Percentiles rank a stretch among this genome's conserved stretches.
These are phyloP conservation scores for Amylostereum areolatum DNA, from an alignment of 1,284 basidiomycete genomes.

Conservation along the genomic window DNA sequence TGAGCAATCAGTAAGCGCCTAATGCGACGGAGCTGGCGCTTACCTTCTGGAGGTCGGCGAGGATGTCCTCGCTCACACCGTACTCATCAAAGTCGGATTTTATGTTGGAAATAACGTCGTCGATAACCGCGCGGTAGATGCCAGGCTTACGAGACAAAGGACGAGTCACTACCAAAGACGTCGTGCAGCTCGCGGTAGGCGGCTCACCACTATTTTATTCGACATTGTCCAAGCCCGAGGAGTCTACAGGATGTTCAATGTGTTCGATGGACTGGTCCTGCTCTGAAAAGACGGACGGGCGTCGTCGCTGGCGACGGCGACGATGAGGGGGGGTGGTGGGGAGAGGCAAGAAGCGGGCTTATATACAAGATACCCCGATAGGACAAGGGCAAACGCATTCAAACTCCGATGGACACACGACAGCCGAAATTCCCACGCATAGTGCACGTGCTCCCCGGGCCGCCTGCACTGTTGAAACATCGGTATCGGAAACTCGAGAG, in stretches of 20 bases:
- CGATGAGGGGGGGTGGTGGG: slow-evolving; percentile 27
- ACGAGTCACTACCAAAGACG: slow-evolving; percentile 48
- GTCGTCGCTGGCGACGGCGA: slow-evolving; percentile 26
- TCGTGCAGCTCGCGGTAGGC: slow-evolving; percentile 51
- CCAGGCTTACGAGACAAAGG: slow-evolving; percentile 62
- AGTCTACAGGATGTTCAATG: too few species aligned
- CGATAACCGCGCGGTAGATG: slow-evolving; percentile 92
- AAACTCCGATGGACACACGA: slow-evolving; percentile 20
- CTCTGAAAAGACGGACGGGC: slow-evolving; percentile 6
- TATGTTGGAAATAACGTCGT: slow-evolving; percentile 88
- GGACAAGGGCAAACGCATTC: slow-evolving; percentile 28
- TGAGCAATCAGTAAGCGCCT: slow-evolving; percentile 7
- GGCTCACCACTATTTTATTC: slow-evolving; percentile 90
- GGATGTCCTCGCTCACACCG: slow-evolving; percentile 88
- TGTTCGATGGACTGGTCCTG: too few species aligned
- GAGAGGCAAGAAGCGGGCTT: slow-evolving; percentile 31
- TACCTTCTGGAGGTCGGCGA: slow-evolving; percentile 85
- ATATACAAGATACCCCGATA: slow-evolving; percentile 42
- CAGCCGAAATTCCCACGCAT: slow-evolving; percentile 37
- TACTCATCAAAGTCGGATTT: slow-evolving; percentile 96
- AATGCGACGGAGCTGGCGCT: slow-evolving; percentile 28
- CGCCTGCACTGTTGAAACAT: too few species aligned
- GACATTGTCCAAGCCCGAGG: slow-evolving; percentile 45
- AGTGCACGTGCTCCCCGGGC: slow-evolving; percentile 21
- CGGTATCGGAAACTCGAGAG: too few species aligned